phyloP scores from a whole-genome alignment of 768 basidiomycete genomes.

The Boletus pseudo-olivaceus region DNA sequence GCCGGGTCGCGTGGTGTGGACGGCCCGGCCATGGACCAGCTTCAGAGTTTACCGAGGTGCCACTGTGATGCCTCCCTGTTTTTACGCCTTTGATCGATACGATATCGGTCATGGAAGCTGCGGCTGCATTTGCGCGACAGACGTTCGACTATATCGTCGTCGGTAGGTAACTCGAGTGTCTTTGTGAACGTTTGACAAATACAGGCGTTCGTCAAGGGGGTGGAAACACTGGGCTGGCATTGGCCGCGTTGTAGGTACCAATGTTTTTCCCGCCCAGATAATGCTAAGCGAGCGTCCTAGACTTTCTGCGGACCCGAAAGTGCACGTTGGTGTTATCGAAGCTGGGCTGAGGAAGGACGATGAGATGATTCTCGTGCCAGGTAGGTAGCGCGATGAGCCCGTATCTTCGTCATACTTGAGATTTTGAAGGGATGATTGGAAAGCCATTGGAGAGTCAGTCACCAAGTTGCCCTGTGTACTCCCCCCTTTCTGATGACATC shows the following conservation, averaged over 20 bases:
- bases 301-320: conserved; percentile 1
- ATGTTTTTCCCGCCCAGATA: neutral
- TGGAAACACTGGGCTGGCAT: conserved; percentile 13
- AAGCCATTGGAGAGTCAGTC: conserved; percentile 11
- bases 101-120: conserved; percentile 3
- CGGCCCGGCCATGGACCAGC: too few species aligned
- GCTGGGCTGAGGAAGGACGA: conserved; percentile 13
- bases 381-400: neutral
- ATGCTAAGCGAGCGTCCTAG: conserved; percentile 1
- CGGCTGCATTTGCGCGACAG: conserved; percentile 5
- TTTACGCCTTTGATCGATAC: neutral
- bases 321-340: conserved; percentile 14
- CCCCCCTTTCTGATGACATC: neutral
- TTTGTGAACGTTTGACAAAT: neutral
- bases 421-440: conserved; percentile 4
- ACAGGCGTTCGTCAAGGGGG: conserved; percentile 3
- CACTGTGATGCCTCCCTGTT: neutral
- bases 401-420: neutral
- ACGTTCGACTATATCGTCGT: conserved; percentile 18
- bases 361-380: conserved; percentile 10
- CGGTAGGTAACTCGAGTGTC: conserved; percentile 4
- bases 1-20: too few species aligned
- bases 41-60: neutral
- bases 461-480: neutral
- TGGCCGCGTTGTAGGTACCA: conserved; percentile 12